Conservation (phyloP, 768 basidiomycete genomes). For the Pholiota molesta region DNA sequence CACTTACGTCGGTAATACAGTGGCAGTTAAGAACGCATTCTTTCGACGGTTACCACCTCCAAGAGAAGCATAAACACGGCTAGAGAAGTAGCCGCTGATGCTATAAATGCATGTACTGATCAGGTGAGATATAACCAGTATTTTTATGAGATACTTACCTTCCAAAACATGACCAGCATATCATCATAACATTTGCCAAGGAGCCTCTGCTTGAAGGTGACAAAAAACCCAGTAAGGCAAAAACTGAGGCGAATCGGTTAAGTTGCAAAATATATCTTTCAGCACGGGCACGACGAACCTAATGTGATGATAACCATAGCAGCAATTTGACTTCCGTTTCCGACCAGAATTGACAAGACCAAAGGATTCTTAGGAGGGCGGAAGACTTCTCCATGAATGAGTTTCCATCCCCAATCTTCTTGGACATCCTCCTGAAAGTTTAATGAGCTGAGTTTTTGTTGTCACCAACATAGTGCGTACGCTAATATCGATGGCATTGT, state of each 20-base stretch:
- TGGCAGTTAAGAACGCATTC: slow-evolving; percentile 87
- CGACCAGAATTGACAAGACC: slow-evolving; percentile 82
- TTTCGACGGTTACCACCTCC: slow-evolving; percentile 79
- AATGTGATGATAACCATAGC: slow-evolving; percentile 90
- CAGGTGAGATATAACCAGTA: slow-evolving; percentile 8
- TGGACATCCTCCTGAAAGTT: slow-evolving; percentile 82
- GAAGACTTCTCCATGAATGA: slow-evolving; percentile 96
- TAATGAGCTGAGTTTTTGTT: neutral
- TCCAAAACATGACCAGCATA: slow-evolving; percentile 94
- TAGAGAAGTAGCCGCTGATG: slow-evolving; percentile 88
- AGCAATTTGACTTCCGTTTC: slow-evolving; percentile 85
- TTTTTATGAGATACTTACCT: slow-evolving; percentile 45
- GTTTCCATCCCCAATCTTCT: slow-evolving; percentile 99
- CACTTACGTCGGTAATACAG: slow-evolving; percentile 81
- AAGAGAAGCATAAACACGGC: slow-evolving; percentile 78
- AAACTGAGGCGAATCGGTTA: slow-evolving; percentile 52
- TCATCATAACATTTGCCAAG: slow-evolving; percentile 91
- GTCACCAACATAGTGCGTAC: slow-evolving; percentile 42
- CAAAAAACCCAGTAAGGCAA: slow-evolving; percentile 90
- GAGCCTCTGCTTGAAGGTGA: slow-evolving; percentile 96
- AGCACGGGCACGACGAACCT: slow-evolving; percentile 39
- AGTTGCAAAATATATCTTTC: neutral
- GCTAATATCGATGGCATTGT: slow-evolving; percentile 91
- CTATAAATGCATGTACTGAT: slow-evolving; percentile 37
- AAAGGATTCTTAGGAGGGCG: slow-evolving; percentile 78